Evolutionary conservation across 1,139 yeast species (phyloP), one percentile per base, ranked within the genome.

Genomic region (Pichia inconspicua): DNA sequence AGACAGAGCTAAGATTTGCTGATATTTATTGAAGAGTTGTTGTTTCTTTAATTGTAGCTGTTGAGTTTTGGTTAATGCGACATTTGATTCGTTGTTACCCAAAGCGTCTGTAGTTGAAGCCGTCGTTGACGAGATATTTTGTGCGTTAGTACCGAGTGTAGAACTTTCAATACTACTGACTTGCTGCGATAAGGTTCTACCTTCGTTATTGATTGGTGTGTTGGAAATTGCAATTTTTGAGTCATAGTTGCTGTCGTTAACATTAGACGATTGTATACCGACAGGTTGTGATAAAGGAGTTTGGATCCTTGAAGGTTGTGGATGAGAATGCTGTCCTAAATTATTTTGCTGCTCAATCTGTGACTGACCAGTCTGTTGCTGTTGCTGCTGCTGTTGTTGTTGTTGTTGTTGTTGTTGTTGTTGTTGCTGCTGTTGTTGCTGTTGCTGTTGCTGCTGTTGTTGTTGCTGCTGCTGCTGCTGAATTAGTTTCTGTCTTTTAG

Each of bases 11-110:
- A 59, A 57, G 27, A 67, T 53, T 31, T 65, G 66, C 42, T 64
- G 70, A 47, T 65, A 60, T 44, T 66, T 66, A 40, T 64, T 63
- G 12, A 61, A 50, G 40, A 56, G 58, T 30, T 57, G 63, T 52
- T 54, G 63, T 42, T 49, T 56, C 48, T 49, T 60, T 19, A 52
- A 30, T 31, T 55, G 61, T 12, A 53, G 43, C 40, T 55, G 56
- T 41, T 52, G 58, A 4, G 48, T 54, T 5, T 55, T 42, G 2
- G 53, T 34, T 19, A 52, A 43, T 9, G 46, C 25, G 5, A 44
- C 47, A 31, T 46, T 28, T n/a, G 43, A 2, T 32, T 46, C 47
- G 15, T 25, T 46, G 38, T 25, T 44, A 37, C 28, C 15, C 5
- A 32, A 12, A 10, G 22, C n/a, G 7, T 9, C n/a, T 9, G 27